phyloP scores from a whole-genome alignment of 768 basidiomycete genomes.

The Myochromella boudieri region DNA sequence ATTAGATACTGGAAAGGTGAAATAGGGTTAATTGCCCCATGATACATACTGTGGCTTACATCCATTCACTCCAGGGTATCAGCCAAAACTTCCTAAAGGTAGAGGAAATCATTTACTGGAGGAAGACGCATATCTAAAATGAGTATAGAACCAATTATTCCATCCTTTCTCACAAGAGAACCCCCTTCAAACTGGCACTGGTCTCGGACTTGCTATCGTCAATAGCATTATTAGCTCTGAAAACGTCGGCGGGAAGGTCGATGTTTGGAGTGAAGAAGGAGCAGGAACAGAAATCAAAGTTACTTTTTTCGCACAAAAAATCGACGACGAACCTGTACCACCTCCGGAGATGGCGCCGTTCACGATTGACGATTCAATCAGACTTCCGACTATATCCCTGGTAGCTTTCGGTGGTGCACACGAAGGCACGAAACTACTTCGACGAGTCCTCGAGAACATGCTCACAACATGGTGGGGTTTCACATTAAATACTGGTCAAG shows the following conservation, averaged over 20 bases:
- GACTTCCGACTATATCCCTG: conserved; percentile 60
- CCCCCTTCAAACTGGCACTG: conserved; percentile 89
- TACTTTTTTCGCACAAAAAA: conserved; percentile 70
- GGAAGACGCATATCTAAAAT: conserved; percentile 1
- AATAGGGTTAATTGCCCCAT: background rate
- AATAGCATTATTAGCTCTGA: conserved; percentile 88
- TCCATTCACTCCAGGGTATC: no score
- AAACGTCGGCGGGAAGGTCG: conserved; percentile 86
- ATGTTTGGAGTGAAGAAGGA: conserved; percentile 90
- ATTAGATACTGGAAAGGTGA: conserved; percentile 82
- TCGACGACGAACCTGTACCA: conserved; percentile 41
- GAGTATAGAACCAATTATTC: conserved; percentile 85
- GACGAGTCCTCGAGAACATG: conserved; percentile 61
- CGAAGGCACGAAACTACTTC: conserved; percentile 68
- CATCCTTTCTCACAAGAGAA: conserved; percentile 98
- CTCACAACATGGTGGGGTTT: conserved; percentile 80
- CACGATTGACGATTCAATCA: conserved; percentile 36
- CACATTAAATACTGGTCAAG: conserved; percentile 36
- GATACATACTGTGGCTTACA: conserved; percentile 6
- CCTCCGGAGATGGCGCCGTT: conserved; percentile 46
- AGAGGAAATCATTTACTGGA: conserved; percentile 9
- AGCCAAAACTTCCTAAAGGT: conserved; percentile 92
- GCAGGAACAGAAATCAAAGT: conserved; percentile 91
- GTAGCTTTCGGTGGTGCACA: conserved; percentile 68
- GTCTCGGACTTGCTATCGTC: conserved; percentile 92